Conservation (phyloP, 2,329 filamentous ascomycete species). For the Sporothrix inflata region DNA sequence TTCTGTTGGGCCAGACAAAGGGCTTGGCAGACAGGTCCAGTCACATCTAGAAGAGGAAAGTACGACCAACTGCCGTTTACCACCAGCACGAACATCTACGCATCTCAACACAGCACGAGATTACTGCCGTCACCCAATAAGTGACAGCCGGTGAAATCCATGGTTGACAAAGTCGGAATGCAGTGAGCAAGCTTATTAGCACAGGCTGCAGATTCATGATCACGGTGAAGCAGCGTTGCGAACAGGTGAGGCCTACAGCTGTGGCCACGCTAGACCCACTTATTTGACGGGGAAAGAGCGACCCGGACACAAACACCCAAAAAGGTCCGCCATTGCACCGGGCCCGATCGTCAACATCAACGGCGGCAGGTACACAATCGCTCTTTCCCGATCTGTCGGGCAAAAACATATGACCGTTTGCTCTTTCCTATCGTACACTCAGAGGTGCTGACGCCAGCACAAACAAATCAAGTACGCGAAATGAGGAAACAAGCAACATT, state of each 20-base stretch:
- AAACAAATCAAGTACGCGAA: too few relatives aligned
- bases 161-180: too few relatives aligned
- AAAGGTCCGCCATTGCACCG: background rate
- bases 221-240: too few relatives aligned
- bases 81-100: background rate
- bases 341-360: background rate
- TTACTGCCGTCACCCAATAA: too few relatives aligned
- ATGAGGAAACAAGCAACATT: too few relatives aligned
- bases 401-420: background rate
- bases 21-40: background rate
- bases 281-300: background rate
- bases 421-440: background rate
- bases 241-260: too few relatives aligned
- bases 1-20: background rate
- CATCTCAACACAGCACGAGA: too few relatives aligned
- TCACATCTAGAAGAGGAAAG: background rate
- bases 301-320: background rate
- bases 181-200: too few relatives aligned
- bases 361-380: background rate
- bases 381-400: background rate
- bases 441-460: conserved; percentile 9
- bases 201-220: too few relatives aligned
- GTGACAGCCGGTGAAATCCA: too few relatives aligned
- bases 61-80: background rate
- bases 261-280: background rate